phyloP scores from a whole-genome alignment of 176 grass and related monocot species.

The Eragrostis nindensis region DNA sequence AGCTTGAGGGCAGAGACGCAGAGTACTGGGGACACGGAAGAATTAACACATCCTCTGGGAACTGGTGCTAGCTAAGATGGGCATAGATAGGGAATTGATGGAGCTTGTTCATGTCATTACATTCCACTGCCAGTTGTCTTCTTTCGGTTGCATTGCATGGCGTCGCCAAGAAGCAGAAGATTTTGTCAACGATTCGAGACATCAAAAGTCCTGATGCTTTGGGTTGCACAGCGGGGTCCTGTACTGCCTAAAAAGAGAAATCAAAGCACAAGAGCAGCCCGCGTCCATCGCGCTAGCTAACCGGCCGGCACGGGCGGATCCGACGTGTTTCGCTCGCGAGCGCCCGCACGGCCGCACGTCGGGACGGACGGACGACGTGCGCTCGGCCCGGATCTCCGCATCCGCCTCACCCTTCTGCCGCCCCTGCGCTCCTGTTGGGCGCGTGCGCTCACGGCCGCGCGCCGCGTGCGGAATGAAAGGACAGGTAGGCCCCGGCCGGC shows the following conservation, averaged over 20 bases:
- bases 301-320: neutral
- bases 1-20: too few relatives aligned
- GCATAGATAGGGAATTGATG: neutral
- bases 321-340: too few relatives aligned
- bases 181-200: neutral
- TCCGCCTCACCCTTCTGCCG: neutral
- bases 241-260: neutral
- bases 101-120: neutral
- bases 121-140: neutral
- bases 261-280: neutral
- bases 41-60: neutral
- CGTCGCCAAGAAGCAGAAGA: neutral
- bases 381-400: neutral
- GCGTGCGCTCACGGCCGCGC: neutral
- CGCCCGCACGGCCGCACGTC: too few relatives aligned
- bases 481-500: neutral
- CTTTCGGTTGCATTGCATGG: neutral
- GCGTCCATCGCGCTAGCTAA: too few relatives aligned
- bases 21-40: neutral
- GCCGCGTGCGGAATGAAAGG: neutral
- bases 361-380: neutral
- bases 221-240: neutral
- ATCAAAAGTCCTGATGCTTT: constrained; percentile 14
- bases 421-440: neutral
- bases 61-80: neutral